Evolutionary conservation across 2,329 filamentous ascomycete genomes (phyloP), one percentile per base, ranked within the genome.

Genomic region (Fusarium virguliforme): DNA sequence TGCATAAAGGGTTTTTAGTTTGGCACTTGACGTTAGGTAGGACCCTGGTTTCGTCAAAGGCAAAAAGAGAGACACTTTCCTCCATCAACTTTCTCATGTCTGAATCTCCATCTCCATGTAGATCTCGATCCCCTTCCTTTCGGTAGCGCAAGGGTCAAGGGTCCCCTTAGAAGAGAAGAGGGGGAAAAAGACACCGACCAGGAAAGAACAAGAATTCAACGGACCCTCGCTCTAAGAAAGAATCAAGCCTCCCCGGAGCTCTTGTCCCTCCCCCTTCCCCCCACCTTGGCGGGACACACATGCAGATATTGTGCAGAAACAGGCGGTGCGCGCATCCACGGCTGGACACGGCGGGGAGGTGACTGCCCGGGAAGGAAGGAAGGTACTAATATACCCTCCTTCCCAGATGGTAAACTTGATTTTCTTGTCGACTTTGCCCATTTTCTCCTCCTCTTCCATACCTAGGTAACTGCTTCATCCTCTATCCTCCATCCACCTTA

Each of bases 341-440:
- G 43, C 5, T 30, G 28, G 28, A 30, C 8, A 18, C 18, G 18
- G 18, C 18, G 18, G 18, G 18, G 18, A 18, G 18, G 18, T 18
- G 18, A 18, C 18, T 18, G 18, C 18, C 18, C 18, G 18, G 28
- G 28, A 30, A 6, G 28, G 28, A 68, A 55, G 37, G 30, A 32
- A 32, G 59, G 58, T 51, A 70, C 60, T 65, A 71, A 70, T 70
- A 59, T 70, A 64, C 59, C 64, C 51, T 71, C 55, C 64, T 55
- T 55, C 56, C 60, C 60, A 38, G 35, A 56, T 61, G 40, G 34
- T 60, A 68, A 61, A 57, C n/a, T 59, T 46, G 65, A 40, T 48
- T 53, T 40, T 32, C 54, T 18, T 58, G 43, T 41, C 65, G 64
- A 71, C 70, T 58, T 60, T 46, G 70, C 64, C 43, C 46, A 51